A percentile compares a stretch with the other conserved stretches of the same genome.
Evolutionary conservation across 1,139 yeast genomes (phyloP).

Genomic region (Nakaseomyces bracarensis): DNA sequence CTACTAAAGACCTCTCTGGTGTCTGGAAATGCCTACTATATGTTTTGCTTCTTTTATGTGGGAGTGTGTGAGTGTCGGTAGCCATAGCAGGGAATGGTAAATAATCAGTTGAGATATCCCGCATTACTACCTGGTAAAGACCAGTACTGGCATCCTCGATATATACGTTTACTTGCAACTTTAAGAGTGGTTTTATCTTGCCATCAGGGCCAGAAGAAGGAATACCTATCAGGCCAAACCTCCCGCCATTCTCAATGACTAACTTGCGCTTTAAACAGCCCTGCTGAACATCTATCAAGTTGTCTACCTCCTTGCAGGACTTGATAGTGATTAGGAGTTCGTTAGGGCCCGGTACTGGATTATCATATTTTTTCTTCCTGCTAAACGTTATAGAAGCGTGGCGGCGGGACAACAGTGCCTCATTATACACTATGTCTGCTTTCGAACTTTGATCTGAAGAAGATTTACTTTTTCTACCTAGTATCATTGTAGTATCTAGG

Average conservation of each 20-base stretch:
- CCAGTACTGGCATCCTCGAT: constrained; percentile 9
- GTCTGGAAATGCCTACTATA: not conserved
- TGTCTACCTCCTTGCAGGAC: not conserved
- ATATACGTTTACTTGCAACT: constrained; percentile 12
- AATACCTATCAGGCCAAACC: constrained; percentile 19
- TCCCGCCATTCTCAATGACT: constrained; percentile 17
- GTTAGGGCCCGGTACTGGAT: not conserved
- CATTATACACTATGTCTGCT: not conserved
- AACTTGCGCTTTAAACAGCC: not conserved
- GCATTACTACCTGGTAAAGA: constrained; percentile 3
- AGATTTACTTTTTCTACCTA: not conserved
- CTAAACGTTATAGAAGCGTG: not conserved
- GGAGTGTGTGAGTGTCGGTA: not conserved
- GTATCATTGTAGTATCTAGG: not conserved
- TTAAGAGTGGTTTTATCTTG: constrained; percentile 9
- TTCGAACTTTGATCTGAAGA: not conserved
- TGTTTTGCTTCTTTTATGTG: no score
- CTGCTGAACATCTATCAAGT: not conserved
- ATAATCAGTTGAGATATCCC: not conserved
- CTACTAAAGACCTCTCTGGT: not conserved
- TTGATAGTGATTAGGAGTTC: not conserved
- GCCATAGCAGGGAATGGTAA: not conserved
- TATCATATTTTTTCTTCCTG: not conserved
- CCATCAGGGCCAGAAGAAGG: not conserved
- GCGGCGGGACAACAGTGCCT: not conserved